Conservation (phyloP, 140 eudicot species). For the Cichorium intybus region DNA sequence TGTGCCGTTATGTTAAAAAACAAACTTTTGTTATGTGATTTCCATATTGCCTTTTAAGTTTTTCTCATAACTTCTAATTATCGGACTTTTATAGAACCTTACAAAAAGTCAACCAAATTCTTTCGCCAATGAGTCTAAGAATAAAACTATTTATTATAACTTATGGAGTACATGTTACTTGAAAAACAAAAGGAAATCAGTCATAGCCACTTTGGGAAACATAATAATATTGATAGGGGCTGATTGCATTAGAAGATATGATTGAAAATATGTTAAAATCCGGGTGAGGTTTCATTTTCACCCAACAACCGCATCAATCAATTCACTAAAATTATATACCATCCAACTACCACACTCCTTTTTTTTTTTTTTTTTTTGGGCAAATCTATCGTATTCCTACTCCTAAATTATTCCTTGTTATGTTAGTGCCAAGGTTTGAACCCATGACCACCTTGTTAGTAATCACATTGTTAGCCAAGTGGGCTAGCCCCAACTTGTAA, state of each 20-base stretch:
- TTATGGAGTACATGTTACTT: background rate
- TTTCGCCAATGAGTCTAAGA: too few species aligned
- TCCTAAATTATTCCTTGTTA: too few species aligned
- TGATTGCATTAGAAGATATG: background rate
- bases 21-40: background rate
- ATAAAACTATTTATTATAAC: too few species aligned
- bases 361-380: too few species aligned
- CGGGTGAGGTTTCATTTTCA: conserved; percentile 1
- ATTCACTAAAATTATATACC: background rate
- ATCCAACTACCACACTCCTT: background rate
- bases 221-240: background rate
- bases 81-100: too few species aligned
- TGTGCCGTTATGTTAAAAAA: background rate
- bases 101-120: too few species aligned
- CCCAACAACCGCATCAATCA: background rate
- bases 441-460: too few species aligned
- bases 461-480: too few species aligned
- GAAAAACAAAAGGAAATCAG: too few species aligned
- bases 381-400: too few species aligned
- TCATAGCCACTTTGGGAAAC: conserved; percentile 4
- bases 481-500: too few species aligned
- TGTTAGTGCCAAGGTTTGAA: too few species aligned
- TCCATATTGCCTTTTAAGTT: conserved; percentile 1
- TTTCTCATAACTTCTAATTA: conserved; percentile 1
- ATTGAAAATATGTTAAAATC: background rate